phyloP scores from a whole-genome alignment of 352 stramenopile species.

The Phytophthora kernoviae region DNA sequence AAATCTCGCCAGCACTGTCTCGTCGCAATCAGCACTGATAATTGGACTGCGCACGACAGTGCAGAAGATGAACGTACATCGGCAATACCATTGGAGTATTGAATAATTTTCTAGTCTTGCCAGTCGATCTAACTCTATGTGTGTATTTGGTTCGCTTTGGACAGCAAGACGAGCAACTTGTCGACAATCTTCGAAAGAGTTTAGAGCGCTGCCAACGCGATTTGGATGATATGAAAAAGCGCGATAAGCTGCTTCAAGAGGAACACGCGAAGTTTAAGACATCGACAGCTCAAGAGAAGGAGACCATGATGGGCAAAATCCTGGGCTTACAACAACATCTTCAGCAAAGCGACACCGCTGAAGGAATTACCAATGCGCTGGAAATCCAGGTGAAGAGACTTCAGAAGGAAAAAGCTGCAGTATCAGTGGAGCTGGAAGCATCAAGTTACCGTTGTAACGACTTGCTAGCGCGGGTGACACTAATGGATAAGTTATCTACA shows the following conservation, averaged over 20 bases:
- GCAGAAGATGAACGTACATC: slow-evolving; percentile 55
- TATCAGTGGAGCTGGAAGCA: slow-evolving; percentile 20
- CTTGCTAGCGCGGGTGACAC: slow-evolving; percentile 14
- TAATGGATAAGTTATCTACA: slow-evolving; percentile 20
- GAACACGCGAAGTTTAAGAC: slow-evolving; percentile 50
- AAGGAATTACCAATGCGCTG: slow-evolving; percentile 38
- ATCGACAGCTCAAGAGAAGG: slow-evolving; percentile 51
- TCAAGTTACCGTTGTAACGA: slow-evolving; percentile 14
- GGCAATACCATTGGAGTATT: background rate
- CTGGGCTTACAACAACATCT: slow-evolving; percentile 59
- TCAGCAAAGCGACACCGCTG: slow-evolving; percentile 33
- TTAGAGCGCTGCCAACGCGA: slow-evolving; percentile 57
- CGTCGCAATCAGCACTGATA: slow-evolving; percentile 62
- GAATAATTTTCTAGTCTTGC: background rate
- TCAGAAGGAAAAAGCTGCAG: slow-evolving; percentile 32
- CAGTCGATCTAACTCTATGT: slow-evolving; percentile 3
- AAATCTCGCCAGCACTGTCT: slow-evolving; percentile 52
- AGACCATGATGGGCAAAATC: slow-evolving; percentile 61
- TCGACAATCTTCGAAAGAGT: slow-evolving; percentile 47
- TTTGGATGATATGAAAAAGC: slow-evolving; percentile 47
- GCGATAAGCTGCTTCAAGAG: slow-evolving; percentile 60
- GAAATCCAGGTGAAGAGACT: slow-evolving; percentile 37
- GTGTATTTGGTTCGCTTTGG: too few relatives aligned
- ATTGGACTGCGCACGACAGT: slow-evolving; percentile 61
- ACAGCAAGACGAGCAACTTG: slow-evolving; percentile 57